Percentiles rank a stretch among this genome's conserved stretches.
phyloP scores from a whole-genome alignment of 176 grass and related monocot species.

The Zoysia pacifica region DNA sequence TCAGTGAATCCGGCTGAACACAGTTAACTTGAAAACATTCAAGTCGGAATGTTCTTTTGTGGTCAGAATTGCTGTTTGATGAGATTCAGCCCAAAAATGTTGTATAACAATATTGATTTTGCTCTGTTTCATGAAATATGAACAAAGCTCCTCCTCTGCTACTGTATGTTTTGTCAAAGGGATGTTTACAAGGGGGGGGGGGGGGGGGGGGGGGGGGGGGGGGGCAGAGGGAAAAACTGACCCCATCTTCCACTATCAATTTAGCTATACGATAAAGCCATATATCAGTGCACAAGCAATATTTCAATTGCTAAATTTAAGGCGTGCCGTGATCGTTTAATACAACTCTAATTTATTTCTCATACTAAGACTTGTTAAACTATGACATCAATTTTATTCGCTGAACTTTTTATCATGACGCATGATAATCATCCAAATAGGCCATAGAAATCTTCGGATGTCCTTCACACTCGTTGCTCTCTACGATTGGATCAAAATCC shows the following conservation, averaged over 20 bases:
- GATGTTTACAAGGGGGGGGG: conserved; percentile 40
- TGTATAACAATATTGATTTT: neutral
- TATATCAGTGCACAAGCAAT: neutral
- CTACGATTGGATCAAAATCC: too few relatives aligned
- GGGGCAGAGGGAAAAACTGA: conserved; percentile 40
- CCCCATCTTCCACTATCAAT: conserved; percentile 27
- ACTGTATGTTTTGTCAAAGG: conserved; percentile 28
- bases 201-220: too few relatives aligned
- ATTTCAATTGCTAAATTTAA: neutral
- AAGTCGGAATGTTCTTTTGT: neutral
- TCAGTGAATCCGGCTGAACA: neutral
- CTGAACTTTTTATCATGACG: too few relatives aligned
- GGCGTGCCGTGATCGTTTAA: too few relatives aligned
- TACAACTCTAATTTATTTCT: too few relatives aligned
- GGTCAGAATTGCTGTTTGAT: neutral
- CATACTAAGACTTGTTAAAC: too few relatives aligned
- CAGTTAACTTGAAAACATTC: neutral
- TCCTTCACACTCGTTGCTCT: too few relatives aligned
- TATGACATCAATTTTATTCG: too few relatives aligned
- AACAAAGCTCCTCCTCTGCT: conserved; percentile 39
- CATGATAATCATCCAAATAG: too few relatives aligned
- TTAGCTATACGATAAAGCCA: conserved; percentile 27
- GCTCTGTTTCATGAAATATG: conserved; percentile 18
- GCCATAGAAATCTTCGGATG: too few relatives aligned
- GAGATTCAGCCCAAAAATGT: neutral